Conservation (phyloP, 2,329 filamentous ascomycete species). For the Diaporthe citrichinensis region DNA sequence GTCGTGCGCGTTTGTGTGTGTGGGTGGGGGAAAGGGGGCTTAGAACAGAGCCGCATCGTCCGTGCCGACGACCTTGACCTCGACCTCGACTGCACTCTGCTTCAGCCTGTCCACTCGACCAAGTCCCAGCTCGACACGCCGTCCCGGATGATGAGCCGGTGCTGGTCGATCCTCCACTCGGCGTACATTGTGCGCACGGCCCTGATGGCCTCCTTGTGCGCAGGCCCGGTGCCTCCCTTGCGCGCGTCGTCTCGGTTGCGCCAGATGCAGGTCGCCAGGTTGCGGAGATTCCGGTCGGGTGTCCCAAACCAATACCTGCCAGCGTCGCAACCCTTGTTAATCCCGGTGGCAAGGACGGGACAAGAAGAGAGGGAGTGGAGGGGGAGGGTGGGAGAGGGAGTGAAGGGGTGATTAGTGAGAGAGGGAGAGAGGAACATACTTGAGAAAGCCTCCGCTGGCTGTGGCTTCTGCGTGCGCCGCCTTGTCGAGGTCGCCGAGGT, state of each 20-base stretch:
- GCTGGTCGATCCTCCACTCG: constrained; percentile 80
- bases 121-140: constrained; percentile 49
- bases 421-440: constrained; percentile 61
- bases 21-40: neutral
- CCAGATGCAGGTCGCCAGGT: constrained; percentile 86
- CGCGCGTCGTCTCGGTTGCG: constrained; percentile 71
- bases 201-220: constrained; percentile 76
- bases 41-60: constrained; percentile 16
- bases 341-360: neutral
- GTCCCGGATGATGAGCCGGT: constrained; percentile 78
- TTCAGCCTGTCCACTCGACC: constrained; percentile 42
- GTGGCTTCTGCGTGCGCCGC: constrained; percentile 86
- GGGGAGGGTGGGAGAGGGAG: neutral
- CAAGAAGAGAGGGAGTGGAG: neutral
- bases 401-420: constrained; percentile 43
- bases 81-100: neutral
- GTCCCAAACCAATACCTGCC: constrained; percentile 88
- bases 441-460: constrained; percentile 84
- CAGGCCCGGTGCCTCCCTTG: constrained; percentile 71
- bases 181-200: constrained; percentile 73
- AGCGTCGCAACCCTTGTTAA: constrained; percentile 25
- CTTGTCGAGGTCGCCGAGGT: constrained; percentile 81
- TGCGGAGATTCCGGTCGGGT: constrained; percentile 77
- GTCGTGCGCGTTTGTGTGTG: neutral
- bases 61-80: neutral